A percentile compares a stretch with the other conserved stretches of the same genome.
These are phyloP conservation scores for Escallonia rubra DNA, from an alignment of 129 eudicot species.

Conservation along the genomic window DNA sequence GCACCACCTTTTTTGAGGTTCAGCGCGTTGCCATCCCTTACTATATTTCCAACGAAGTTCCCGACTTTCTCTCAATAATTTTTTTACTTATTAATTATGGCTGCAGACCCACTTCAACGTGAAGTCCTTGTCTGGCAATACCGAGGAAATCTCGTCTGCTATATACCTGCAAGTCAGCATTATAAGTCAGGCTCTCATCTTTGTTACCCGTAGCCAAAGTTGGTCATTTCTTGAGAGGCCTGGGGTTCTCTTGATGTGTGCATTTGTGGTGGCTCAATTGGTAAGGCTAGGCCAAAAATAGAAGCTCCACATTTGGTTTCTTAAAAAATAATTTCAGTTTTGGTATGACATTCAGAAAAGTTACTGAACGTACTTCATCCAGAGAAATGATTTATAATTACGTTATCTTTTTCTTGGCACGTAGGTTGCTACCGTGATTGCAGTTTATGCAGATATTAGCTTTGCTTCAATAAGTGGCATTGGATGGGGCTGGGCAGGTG, in stretches of 20 bases:
- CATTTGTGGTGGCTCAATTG: conserved; percentile 39
- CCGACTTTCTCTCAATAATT: background rate
- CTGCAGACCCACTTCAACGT: conserved; percentile 31
- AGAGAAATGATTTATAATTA: background rate
- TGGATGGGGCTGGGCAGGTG: conserved; percentile 54
- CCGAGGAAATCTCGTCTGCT: conserved; percentile 30
- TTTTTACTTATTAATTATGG: background rate
- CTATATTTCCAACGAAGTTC: background rate
- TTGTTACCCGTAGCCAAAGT: conserved; percentile 36
- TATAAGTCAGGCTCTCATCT: conserved; percentile 44
- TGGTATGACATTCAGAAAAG: too few species aligned
- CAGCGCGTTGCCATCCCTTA: background rate
- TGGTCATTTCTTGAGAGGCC: conserved; percentile 44
- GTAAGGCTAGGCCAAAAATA: conserved; percentile 6
- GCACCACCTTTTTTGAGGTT: conserved; percentile 48
- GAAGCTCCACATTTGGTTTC: background rate
- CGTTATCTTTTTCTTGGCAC: background rate
- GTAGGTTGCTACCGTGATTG: conserved; percentile 37
- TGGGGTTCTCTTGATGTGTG: conserved; percentile 30
- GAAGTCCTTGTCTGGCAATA: conserved; percentile 26
- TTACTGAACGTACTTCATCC: background rate
- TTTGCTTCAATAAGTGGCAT: conserved; percentile 37
- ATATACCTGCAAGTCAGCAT: conserved; percentile 43
- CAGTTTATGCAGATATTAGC: conserved; percentile 31
- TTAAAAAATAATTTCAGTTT: too few species aligned